phyloP scores from a whole-genome alignment of 257 asterid genomes.

The Rubia yunnanensis region DNA sequence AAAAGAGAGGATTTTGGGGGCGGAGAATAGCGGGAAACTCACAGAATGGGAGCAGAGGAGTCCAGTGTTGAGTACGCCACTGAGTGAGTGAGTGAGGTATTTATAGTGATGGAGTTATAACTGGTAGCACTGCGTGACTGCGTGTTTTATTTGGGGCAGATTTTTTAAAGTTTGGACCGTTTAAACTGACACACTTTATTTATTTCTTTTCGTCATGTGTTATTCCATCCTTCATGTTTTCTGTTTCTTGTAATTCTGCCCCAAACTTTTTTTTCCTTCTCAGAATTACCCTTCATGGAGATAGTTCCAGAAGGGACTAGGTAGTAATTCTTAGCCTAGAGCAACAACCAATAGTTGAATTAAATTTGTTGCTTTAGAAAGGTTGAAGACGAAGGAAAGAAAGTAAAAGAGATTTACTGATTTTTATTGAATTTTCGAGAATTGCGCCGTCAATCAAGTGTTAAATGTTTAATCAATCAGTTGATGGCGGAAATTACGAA shows the following conservation, averaged over 20 bases:
- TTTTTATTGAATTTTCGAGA: too few relatives aligned
- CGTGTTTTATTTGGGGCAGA: background rate
- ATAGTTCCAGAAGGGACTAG: too few relatives aligned
- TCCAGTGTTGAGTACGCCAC: constrained; percentile 4
- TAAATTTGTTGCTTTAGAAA: too few relatives aligned
- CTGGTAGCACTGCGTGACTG: constrained; percentile 6
- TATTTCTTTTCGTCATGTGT: background rate
- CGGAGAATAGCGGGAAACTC: constrained; percentile 16
- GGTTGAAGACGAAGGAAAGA: too few relatives aligned
- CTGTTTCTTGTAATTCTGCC: background rate
- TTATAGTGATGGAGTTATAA: background rate
- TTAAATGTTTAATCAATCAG: too few relatives aligned
- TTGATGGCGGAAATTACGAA: too few relatives aligned
- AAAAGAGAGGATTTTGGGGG: constrained; percentile 1
- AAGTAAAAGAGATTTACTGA: too few relatives aligned
- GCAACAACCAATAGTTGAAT: too few relatives aligned
- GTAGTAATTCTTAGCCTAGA: too few relatives aligned
- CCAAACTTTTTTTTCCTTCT: background rate
- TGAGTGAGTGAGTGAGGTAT: background rate
- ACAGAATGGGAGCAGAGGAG: background rate
- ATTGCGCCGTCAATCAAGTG: too few relatives aligned
- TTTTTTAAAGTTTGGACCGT: constrained; percentile 8
- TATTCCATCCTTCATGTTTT: background rate
- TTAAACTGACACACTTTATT: background rate
- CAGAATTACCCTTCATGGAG: too few relatives aligned